These are phyloP conservation scores for Prunus salicina DNA, from an alignment of 306 rosid species.

Conservation along the genomic window DNA sequence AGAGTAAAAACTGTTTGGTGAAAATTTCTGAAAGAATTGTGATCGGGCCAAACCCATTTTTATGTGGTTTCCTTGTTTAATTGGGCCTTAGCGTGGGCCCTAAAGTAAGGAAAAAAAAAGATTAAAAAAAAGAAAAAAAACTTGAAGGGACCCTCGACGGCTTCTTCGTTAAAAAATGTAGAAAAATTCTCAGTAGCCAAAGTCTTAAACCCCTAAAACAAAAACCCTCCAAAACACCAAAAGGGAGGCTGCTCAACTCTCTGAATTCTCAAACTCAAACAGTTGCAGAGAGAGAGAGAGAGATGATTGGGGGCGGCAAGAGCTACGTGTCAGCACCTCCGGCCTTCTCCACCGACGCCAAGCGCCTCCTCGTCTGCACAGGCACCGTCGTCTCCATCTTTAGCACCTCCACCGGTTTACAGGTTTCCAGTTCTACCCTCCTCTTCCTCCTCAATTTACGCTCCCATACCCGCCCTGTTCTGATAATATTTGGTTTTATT, in stretches of 20 bases:
- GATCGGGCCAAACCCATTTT: too few species aligned
- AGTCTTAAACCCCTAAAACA: background rate
- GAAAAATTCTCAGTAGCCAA: background rate
- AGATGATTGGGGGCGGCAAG: conserved; percentile 68
- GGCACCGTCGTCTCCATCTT: conserved; percentile 61
- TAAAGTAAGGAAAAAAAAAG: too few species aligned
- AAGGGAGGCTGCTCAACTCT: background rate
- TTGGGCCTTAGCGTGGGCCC: too few species aligned
- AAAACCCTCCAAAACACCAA: background rate
- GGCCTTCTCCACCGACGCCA: conserved; percentile 72
- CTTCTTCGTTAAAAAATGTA: too few species aligned
- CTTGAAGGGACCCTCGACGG: too few species aligned
- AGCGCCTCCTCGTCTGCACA: conserved; percentile 67
- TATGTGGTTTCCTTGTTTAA: too few species aligned
- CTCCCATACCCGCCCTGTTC: background rate
- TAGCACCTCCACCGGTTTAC: conserved; percentile 73
- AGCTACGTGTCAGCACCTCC: conserved; percentile 67
- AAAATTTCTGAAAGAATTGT: too few species aligned
- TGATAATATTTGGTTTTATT: background rate
- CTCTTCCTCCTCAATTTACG: background rate
- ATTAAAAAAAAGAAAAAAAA: too few species aligned
- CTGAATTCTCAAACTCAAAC: background rate
- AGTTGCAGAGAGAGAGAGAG: background rate
- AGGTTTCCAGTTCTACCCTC: conserved; percentile 26
- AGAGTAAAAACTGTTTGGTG: too few species aligned